Conservation (phyloP, 306 rosid genomes). For the Sesbania bispinosa region DNA sequence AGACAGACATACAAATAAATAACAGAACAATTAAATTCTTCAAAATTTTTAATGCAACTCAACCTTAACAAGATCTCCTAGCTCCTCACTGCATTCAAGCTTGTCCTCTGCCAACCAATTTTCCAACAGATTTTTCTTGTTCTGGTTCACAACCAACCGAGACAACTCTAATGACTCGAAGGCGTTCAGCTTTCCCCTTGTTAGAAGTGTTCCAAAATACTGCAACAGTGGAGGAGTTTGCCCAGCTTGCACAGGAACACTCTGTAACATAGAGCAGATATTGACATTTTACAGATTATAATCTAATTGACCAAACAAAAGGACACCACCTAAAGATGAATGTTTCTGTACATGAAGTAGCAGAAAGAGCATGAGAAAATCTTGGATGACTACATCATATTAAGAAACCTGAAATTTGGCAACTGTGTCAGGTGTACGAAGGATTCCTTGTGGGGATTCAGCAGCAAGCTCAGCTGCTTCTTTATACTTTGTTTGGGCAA, state of each 20-base stretch:
- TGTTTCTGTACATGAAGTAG: background rate
- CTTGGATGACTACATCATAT: background rate
- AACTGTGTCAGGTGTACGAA: slow-evolving; percentile 96
- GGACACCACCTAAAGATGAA: background rate
- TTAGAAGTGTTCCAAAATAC: slow-evolving; percentile 95
- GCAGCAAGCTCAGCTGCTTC: slow-evolving; percentile 99
- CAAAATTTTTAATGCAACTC: slow-evolving; percentile 20
- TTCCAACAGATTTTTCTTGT: slow-evolving; percentile 96
- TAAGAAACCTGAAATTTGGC: slow-evolving; percentile 92
- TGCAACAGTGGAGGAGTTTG: slow-evolving; percentile 98
- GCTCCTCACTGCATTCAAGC: slow-evolving; percentile 99
- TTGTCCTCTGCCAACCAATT: slow-evolving; percentile 99
- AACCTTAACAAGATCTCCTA: slow-evolving; percentile 99
- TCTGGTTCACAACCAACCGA: slow-evolving; percentile 97
- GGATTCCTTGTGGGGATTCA: slow-evolving; percentile 98
- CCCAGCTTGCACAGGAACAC: slow-evolving; percentile 98
- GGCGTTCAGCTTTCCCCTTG: slow-evolving; percentile 90
- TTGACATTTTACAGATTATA: background rate
- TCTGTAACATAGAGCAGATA: slow-evolving; percentile 49
- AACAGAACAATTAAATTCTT: slow-evolving; percentile 3
- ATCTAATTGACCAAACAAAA: slow-evolving; percentile 1
- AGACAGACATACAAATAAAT: background rate
- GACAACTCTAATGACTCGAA: slow-evolving; percentile 93
- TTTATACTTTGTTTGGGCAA: slow-evolving; percentile 97
- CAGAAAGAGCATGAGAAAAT: background rate